These are phyloP conservation scores for Suillus cothurnatus DNA, from an alignment of 768 basidiomycete species.

Conservation along the genomic window DNA sequence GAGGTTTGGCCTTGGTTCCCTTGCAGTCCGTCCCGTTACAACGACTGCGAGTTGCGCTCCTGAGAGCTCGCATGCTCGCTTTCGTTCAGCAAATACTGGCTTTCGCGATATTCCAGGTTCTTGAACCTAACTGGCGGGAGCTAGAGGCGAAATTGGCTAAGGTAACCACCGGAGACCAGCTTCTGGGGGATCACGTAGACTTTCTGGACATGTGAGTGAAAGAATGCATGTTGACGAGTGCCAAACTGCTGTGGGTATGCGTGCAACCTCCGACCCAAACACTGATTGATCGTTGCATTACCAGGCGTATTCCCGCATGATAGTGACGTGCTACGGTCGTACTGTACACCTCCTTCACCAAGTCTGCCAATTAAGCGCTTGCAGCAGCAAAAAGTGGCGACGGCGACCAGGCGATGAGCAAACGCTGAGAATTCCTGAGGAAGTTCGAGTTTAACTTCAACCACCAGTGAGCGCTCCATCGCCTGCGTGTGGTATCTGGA, in stretches of 20 bases:
- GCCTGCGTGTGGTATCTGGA: no score
- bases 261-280: background rate
- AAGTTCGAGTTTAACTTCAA: no score
- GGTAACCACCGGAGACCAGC: constrained; percentile 92
- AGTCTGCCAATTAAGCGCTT: no score
- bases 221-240: constrained; percentile 96
- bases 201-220: constrained; percentile 97
- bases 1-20: no score
- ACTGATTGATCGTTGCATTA: constrained; percentile 5
- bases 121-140: constrained; percentile 92
- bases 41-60: constrained; percentile 80
- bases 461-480: no score
- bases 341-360: no score
- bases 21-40: no score
- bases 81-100: constrained; percentile 95
- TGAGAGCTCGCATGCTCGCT: constrained; percentile 89
- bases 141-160: constrained; percentile 84
- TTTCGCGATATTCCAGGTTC: constrained; percentile 91
- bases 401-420: no score
- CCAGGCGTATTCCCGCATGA: no score
- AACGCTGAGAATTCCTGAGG: no score
- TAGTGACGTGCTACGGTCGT: no score
- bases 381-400: no score
- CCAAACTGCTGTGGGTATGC: constrained; percentile 82
- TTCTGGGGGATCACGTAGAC: constrained; percentile 94